Base-by-base conservation (phyloP, 192 early-diverging fungal genomes). In the Phycomyces nitens region DNA sequence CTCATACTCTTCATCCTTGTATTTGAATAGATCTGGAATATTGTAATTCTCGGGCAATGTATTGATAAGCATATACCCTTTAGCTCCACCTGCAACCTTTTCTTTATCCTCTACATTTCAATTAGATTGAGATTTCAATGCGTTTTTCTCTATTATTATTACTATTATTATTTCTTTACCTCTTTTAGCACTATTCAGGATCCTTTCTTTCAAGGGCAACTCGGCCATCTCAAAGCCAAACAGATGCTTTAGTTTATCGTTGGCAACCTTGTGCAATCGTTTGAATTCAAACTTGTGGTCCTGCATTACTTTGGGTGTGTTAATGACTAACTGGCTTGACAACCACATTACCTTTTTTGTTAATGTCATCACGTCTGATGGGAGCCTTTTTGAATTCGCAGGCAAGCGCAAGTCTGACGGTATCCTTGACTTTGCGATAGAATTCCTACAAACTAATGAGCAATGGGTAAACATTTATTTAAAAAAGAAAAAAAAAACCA, bases 171-270 rank as follows among this genome's bases (percentile, higher is more conserved):
- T 34, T 34, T 2, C 7, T 34, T 34, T 34, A 34, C 29, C 29
- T 34, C 7, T 34, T 55, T 11, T 22, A 15, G 12, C 7, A 34
- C 29, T 7, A 34, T 2, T 7, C 29, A 34, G 7, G 2, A 34
- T 15, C 15, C 65, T 72, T 15, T 80, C 73, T 56, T 57, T 73
- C 9, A 65, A 50, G 1, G 79, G 78, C 20, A 88, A 64, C 54
- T 85, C 84, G 7, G 63, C 77, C 67, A 90, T 21, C 29, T 84
- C 82, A 78, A 90, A 81, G 8, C 88, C 88, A 79, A 88, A 87
- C 12, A 82, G 66, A 18, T 71, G 63, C 23, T 73, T 69, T 10
- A 90, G 57, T 21, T 68, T 60, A 18, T 73, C 56, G 43, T 82
- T 81, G 10, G 87, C 84, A 20, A 66, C 64, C 9, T 69, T 56